Evolutionary conservation across 306 rosid species (phyloP).

Genomic region (Rosa lucieae): DNA sequence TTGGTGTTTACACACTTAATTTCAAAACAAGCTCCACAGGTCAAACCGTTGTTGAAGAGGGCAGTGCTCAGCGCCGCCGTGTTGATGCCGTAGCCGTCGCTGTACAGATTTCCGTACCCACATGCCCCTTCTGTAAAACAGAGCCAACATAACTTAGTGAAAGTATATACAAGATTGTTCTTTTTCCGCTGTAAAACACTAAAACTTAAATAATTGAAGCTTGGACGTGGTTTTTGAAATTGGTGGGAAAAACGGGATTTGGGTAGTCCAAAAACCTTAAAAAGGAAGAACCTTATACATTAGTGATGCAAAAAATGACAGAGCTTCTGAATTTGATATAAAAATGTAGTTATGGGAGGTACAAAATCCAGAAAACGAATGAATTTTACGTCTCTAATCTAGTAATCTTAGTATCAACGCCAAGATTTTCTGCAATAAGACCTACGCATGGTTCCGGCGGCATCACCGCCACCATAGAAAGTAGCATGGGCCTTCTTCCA

Average conservation of each 20-base stretch:
- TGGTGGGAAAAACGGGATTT: neutral
- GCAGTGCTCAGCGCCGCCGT: constrained; percentile 91
- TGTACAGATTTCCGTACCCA: constrained; percentile 78
- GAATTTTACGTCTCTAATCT: too few species aligned
- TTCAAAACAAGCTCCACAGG: constrained; percentile 87
- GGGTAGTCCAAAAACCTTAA: too few species aligned
- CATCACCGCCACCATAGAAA: constrained; percentile 83
- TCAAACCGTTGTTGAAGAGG: constrained; percentile 66
- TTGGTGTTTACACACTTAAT: constrained; percentile 54
- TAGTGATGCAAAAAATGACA: too few species aligned
- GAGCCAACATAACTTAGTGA: neutral
- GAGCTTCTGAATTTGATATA: too few species aligned
- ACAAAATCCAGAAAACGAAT: too few species aligned
- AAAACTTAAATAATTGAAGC: neutral
- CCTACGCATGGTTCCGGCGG: constrained; percentile 90
- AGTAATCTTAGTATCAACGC: neutral
- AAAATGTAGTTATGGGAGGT: too few species aligned
- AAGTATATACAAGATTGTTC: neutral
- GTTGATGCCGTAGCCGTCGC: constrained; percentile 83
- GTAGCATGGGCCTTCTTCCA: constrained; percentile 90
- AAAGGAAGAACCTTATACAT: too few species aligned
- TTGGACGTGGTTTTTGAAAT: neutral
- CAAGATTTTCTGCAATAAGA: neutral
- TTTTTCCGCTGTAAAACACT: neutral
- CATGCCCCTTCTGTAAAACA: constrained; percentile 77